phyloP scores from a whole-genome alignment of 2,329 filamentous ascomycete genomes.

The Cyphellophora europaea region DNA sequence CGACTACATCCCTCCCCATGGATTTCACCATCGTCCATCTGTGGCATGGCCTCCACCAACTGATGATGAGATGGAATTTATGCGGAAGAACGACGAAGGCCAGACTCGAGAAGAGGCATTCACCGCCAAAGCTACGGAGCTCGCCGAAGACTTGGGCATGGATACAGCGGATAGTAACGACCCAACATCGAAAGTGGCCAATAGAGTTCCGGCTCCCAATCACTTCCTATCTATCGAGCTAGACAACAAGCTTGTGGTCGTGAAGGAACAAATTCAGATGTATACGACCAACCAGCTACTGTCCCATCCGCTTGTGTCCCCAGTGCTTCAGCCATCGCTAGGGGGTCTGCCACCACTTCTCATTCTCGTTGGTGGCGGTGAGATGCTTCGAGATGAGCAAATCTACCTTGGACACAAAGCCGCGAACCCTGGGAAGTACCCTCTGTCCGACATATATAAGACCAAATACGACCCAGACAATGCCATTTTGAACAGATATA shows the following conservation, averaged over 20 bases:
- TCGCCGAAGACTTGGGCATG: background rate
- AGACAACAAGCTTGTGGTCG: slow-evolving; percentile 58
- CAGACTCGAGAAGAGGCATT: slow-evolving; percentile 1
- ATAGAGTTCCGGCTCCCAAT: slow-evolving; percentile 21
- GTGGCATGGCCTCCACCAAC: slow-evolving; percentile 88
- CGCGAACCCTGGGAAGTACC: slow-evolving; percentile 69
- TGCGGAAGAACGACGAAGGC: slow-evolving; percentile 10
- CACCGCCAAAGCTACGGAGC: background rate
- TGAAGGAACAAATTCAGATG: slow-evolving; percentile 90
- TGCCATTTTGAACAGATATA: slow-evolving; percentile 52
- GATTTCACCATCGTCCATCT: slow-evolving; percentile 86
- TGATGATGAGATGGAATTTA: slow-evolving; percentile 53
- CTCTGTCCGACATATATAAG: slow-evolving; percentile 55
- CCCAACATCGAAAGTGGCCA: background rate
- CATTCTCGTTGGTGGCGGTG: slow-evolving; percentile 78
- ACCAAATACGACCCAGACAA: slow-evolving; percentile 51
- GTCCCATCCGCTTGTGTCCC: slow-evolving; percentile 81
- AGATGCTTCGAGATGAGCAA: slow-evolving; percentile 86
- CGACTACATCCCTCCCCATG: slow-evolving; percentile 81
- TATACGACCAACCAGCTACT: slow-evolving; percentile 77
- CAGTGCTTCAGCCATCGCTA: slow-evolving; percentile 75
- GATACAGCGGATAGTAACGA: background rate
- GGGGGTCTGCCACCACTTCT: slow-evolving; percentile 83
- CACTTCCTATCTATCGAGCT: slow-evolving; percentile 54
- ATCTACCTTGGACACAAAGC: slow-evolving; percentile 93